These are phyloP conservation scores for Epichloe brachyelytri DNA, from an alignment of 2,329 filamentous ascomycete species.

Conservation along the genomic window DNA sequence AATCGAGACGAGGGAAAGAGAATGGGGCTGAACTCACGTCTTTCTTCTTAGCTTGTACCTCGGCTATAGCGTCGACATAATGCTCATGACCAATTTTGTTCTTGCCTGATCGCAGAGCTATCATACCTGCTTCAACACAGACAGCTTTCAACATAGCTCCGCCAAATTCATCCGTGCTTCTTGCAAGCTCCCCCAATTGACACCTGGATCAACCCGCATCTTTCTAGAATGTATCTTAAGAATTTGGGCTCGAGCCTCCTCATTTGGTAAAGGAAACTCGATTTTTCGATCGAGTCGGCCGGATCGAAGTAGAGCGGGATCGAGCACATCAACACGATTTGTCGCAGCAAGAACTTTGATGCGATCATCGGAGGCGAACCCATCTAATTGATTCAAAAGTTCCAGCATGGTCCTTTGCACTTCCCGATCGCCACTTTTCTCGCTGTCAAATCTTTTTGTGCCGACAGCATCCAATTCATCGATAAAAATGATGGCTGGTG, in stretches of 20 bases:
- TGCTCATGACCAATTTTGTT: slow-evolving; percentile 97
- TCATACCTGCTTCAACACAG: slow-evolving; percentile 98
- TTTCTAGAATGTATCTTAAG: slow-evolving; percentile 94
- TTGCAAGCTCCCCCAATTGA: slow-evolving; percentile 94
- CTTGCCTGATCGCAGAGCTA: slow-evolving; percentile 85
- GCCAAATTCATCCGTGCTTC: slow-evolving; percentile 96
- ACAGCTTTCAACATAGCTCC: slow-evolving; percentile 97
- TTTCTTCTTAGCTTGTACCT: slow-evolving; percentile 95
- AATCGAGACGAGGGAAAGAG: too few species aligned
- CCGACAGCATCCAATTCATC: slow-evolving; percentile 97
- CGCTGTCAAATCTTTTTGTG: slow-evolving; percentile 96
- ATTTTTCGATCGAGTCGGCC: slow-evolving; percentile 94
- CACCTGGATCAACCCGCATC: slow-evolving; percentile 86
- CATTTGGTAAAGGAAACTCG: slow-evolving; percentile 94
- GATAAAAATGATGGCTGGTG: slow-evolving; percentile 98
- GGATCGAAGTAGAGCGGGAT: slow-evolving; percentile 80
- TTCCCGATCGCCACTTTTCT: slow-evolving; percentile 95
- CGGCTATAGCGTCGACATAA: slow-evolving; percentile 94
- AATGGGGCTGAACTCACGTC: slow-evolving; percentile 38
- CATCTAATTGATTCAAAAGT: slow-evolving; percentile 94
- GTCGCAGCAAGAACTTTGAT: slow-evolving; percentile 95
- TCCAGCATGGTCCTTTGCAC: slow-evolving; percentile 99
- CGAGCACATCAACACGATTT: slow-evolving; percentile 87
- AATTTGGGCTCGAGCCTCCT: slow-evolving; percentile 94
- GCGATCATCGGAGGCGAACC: slow-evolving; percentile 90